A percentile compares a stretch with the other conserved stretches of the same genome.
Evolutionary conservation across 2,329 filamentous ascomycete species (phyloP).

Genomic region (Phialophora macrospora): DNA sequence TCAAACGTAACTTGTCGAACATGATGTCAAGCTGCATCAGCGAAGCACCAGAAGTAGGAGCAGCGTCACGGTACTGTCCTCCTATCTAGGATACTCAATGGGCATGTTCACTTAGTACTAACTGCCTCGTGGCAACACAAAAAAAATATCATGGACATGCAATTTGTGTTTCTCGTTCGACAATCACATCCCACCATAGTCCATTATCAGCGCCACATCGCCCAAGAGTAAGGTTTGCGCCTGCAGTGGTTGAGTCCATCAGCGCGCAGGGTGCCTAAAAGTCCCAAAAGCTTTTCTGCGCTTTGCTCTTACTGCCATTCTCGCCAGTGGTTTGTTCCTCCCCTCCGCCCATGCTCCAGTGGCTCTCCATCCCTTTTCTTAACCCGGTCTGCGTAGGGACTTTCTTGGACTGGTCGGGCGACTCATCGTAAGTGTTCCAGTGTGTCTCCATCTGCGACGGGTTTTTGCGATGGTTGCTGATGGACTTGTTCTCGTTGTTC

Average conservation of each 20-base stretch:
- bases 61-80: neutral
- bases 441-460: constrained; percentile 70
- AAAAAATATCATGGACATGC: constrained; percentile 11
- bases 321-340: constrained; percentile 14
- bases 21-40: constrained; percentile 23
- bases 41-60: neutral
- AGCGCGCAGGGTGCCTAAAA: constrained; percentile 30
- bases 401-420: constrained; percentile 43
- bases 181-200: neutral
- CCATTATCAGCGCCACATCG: constrained; percentile 2
- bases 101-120: neutral
- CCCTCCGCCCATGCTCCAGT: constrained; percentile 39
- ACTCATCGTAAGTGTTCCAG: constrained; percentile 53
- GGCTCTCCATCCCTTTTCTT: constrained; percentile 41
- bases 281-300: constrained; percentile 39
- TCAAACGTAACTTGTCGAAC: neutral
- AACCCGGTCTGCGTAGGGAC: constrained; percentile 25
- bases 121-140: neutral
- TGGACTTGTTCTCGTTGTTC: constrained; percentile 48
- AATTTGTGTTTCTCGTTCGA: constrained; percentile 4
- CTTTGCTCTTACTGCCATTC: constrained; percentile 16
- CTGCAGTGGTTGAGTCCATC: neutral
- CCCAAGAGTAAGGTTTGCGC: neutral
- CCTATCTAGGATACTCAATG: neutral
- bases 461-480: constrained; percentile 68